Base-by-base conservation (phyloP, 164 flowering plant genomes). In the Amborella trichopoda region DNA sequence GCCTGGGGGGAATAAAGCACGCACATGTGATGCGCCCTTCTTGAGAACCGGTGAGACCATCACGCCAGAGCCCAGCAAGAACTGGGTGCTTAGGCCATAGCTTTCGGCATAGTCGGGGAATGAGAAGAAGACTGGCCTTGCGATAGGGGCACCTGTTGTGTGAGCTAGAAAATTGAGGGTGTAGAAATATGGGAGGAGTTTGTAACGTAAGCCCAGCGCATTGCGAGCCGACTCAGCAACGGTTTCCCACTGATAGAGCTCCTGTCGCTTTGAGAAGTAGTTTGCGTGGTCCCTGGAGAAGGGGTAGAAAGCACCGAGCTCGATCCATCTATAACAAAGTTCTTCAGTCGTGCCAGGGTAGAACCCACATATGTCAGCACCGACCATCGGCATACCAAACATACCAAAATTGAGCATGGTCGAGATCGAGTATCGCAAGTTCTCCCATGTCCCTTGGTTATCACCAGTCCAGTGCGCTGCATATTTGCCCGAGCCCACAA, bases 391-490 rank as follows among this genome's bases (percentile, higher is more conserved):
- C 13, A 84, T 68, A 5, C 83, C 90, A 49, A 81, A 81, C n/a
- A 84, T 49, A 6, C 87, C 86, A 33, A 78, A 81, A 36, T 84
- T 81, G n/a, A 84, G 56, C 65, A 81, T 65, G 4, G 87, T 75
- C 1, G 82, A 63, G 16, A 84, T 79, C 1, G 87, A 76, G 17
- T 69, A 71, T 48, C 23, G 64, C 40, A 84, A 45, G 59, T 81
- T 67, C 4, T 78, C 67, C 87, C 90, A 84, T 3, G 80, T 71
- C 0, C 73, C 94, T 43, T 67, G 28, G 44, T 81, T 81, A 51
- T 84, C 94, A 18, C 91, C 86, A 0, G 91, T 81, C 95, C 91
- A 84, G 45, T 81, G 91, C 1, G 94, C 94, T n/a, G 70, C 70
- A 55, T 84, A 81, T 12, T 64, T 50, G 4, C 90, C 94, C 2